Evolutionary conservation across 1,284 basidiomycete genomes (phyloP).

Genomic region (Pseudozyma thailandica): DNA sequence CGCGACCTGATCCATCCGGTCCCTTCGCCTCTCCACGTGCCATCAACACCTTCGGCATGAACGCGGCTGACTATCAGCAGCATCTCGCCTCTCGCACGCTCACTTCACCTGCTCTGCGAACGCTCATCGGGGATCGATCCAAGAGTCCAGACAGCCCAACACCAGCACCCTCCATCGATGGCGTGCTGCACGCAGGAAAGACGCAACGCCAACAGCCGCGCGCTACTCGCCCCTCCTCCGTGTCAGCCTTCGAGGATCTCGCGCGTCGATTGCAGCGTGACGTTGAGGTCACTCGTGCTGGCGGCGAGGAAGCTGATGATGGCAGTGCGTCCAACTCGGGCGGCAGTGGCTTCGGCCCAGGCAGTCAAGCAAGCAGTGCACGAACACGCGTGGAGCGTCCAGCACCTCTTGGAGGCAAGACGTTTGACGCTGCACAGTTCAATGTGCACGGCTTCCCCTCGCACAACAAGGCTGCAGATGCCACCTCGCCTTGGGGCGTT

Average conservation of each 20-base stretch:
- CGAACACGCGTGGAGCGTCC: constrained; percentile 38
- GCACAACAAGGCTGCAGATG: constrained; percentile 18
- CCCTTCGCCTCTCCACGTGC: constrained; percentile 40
- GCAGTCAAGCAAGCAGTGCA: constrained; percentile 48
- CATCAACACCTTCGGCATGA: constrained; percentile 37
- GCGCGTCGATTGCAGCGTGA: constrained; percentile 44
- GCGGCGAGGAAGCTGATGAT: constrained; percentile 34
- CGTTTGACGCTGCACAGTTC: constrained; percentile 21
- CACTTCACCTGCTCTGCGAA: constrained; percentile 44
- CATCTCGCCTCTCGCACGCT: constrained; percentile 44
- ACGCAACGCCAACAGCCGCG: constrained; percentile 18
- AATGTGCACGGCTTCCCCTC: constrained; percentile 40
- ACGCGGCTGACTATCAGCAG: constrained; percentile 48
- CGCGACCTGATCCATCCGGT: constrained; percentile 25
- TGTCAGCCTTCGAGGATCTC: constrained; percentile 39
- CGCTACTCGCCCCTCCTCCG: constrained; percentile 9
- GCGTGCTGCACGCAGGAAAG: constrained; percentile 25
- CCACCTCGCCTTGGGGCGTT: constrained; percentile 31
- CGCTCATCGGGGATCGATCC: constrained; percentile 46
- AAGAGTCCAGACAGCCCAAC: constrained; percentile 50
- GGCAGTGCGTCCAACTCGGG: constrained; percentile 46
- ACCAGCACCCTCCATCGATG: constrained; percentile 44
- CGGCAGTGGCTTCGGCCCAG: constrained; percentile 47
- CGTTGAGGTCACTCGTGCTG: constrained; percentile 28
- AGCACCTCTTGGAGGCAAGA: constrained; percentile 11